phyloP scores from a whole-genome alignment of 495 filamentous ascomycete species.

The Geoglossum glabrum region DNA sequence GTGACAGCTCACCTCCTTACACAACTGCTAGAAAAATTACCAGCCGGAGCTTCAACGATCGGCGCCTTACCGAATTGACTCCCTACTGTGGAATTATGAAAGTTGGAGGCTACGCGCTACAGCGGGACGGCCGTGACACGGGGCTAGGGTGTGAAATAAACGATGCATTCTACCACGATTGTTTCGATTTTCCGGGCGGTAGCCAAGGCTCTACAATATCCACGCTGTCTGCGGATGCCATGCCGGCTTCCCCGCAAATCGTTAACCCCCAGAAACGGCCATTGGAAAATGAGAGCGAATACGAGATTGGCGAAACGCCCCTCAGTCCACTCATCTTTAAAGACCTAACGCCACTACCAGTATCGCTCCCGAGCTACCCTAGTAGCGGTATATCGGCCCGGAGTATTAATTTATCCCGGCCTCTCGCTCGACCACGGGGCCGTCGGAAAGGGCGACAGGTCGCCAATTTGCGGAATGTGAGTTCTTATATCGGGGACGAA shows the following conservation, averaged over 20 bases:
- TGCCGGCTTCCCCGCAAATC: neutral
- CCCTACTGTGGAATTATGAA: conserved; percentile 63
- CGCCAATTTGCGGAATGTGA: neutral
- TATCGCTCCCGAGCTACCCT: neutral
- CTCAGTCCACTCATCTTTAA: neutral
- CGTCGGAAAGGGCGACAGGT: neutral
- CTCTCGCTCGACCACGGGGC: neutral
- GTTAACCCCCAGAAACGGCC: neutral
- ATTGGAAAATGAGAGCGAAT: neutral
- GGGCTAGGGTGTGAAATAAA: neutral
- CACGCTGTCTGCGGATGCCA: neutral
- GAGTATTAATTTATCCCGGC: neutral
- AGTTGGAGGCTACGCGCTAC: conserved; percentile 33
- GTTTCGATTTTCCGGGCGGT: neutral
- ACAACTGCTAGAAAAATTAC: neutral
- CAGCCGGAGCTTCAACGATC: neutral
- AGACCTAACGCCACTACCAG: neutral
- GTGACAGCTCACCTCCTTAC: neutral
- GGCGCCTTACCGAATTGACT: conserved; percentile 33
- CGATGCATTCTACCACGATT: neutral
- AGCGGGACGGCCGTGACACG: conserved; percentile 14
- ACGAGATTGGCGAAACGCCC: neutral
- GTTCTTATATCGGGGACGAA: neutral
- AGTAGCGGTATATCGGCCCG: neutral
- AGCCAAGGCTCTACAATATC: neutral